These are phyloP conservation scores for Chytriomyces sp. DNA, from an alignment of 192 early-diverging fungal genomes.

Conservation along the genomic window DNA sequence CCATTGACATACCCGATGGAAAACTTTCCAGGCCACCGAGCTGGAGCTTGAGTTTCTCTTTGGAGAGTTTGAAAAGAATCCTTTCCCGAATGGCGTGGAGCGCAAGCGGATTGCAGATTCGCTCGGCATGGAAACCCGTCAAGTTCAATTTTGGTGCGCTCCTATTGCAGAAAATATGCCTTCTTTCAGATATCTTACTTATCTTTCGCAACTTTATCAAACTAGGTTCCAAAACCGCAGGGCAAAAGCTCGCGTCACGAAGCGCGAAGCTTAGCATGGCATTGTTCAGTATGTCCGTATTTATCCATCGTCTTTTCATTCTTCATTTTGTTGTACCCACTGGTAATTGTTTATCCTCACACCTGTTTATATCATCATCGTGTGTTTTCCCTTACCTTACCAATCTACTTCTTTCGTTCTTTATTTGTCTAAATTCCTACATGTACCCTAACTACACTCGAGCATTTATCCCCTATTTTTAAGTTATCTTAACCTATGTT, in stretches of 20 bases:
- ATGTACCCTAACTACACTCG: no score
- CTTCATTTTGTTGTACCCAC: no score
- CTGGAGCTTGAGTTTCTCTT: not conserved
- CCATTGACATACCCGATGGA: no score
- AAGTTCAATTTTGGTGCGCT: conserved; percentile 22
- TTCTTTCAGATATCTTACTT: not conserved
- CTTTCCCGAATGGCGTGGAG: conserved; percentile 2
- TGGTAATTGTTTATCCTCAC: no score
- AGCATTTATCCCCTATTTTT: no score
- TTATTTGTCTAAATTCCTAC: no score
- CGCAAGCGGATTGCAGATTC: conserved; percentile 1
- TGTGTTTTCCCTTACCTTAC: no score
- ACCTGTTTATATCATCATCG: no score
- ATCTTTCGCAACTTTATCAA: not conserved
- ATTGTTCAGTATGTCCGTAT: no score
- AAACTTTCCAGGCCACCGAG: conserved; percentile 19
- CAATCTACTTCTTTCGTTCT: no score
- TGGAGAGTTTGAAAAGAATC: conserved; percentile 2
- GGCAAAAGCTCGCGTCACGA: not conserved
- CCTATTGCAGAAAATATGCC: not conserved
- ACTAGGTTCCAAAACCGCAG: conserved; percentile 13
- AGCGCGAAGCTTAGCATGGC: not conserved
- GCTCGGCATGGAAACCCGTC: conserved; percentile 12
- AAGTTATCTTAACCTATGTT: no score
- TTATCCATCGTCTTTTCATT: no score